Conservation (phyloP, 495 filamentous ascomycete genomes). For the Talaromyces adpressus region DNA sequence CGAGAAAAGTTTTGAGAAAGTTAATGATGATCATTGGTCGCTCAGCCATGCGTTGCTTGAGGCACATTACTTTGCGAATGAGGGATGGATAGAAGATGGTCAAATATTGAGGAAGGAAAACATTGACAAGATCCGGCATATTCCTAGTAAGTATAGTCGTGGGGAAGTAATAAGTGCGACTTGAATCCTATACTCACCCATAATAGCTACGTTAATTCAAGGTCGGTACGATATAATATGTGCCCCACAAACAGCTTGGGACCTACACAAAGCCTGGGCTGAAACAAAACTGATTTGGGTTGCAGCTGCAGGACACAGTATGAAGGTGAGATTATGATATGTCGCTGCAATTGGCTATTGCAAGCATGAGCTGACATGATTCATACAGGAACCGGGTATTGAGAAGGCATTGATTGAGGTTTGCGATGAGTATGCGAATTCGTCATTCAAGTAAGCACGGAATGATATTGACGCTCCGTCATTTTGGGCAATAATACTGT, state of each 20-base stretch:
- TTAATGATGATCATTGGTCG: conserved; percentile 23
- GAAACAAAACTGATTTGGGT: background rate
- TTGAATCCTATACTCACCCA: background rate
- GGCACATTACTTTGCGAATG: conserved; percentile 31
- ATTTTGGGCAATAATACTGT: background rate
- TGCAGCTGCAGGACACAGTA: conserved; percentile 26
- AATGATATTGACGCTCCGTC: background rate
- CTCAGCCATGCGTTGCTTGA: conserved; percentile 31
- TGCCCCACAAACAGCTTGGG: conserved; percentile 31
- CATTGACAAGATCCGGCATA: conserved; percentile 29
- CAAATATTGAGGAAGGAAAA: conserved; percentile 27
- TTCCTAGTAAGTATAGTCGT: conserved; percentile 20
- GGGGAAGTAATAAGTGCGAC: background rate
- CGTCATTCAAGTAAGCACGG: background rate
- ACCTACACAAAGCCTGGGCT: conserved; percentile 27
- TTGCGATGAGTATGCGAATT: conserved; percentile 13
- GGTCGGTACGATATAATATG: conserved; percentile 38
- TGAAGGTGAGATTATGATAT: conserved; percentile 7
- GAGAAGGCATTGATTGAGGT: conserved; percentile 10
- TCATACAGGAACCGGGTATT: conserved; percentile 13
- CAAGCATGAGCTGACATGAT: background rate
- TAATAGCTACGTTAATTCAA: conserved; percentile 26
- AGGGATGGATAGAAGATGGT: conserved; percentile 28
- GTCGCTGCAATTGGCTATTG: background rate
- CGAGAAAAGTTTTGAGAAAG: conserved; percentile 11